Evolutionary conservation across 2,329 filamentous ascomycete genomes (phyloP), one percentile per base, ranked within the genome.

Genomic region (Pezizomycotina sp.): DNA sequence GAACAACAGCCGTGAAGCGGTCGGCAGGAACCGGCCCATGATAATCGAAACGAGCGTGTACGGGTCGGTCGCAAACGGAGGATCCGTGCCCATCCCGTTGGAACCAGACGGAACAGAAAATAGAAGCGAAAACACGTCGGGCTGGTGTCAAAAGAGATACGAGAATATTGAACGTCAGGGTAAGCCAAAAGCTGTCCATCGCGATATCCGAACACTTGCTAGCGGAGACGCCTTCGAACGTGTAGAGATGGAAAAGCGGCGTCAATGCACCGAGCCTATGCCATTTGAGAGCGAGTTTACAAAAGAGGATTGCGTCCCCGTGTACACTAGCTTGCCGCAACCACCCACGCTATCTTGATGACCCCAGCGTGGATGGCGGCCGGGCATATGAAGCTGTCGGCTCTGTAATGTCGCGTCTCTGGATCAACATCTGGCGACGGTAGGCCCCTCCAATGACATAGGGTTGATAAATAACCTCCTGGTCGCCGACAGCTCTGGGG

Each of bases 81-180:
- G 77, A 53, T 98, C 86, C n/a, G n/a, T n/a, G n/a, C n/a, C n/a
- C n/a, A n/a, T n/a, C n/a, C n/a, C n/a, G n/a, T n/a, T n/a, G n/a
- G n/a, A n/a, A n/a, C n/a, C 93, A 95, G 22, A 73, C 65, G 31
- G 74, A 74, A 56, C 81, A 82, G 64, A 91, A 93, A n/a, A n/a
- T n/a, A n/a, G n/a, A n/a, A n/a, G n/a, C n/a, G 59, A 95, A 89
- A 1, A 86, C 64, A 1, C n/a, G 69, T 65, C 0, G 84, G 72
- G 0, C 76, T 81, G 1, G 74, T 72, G 80, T 86, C 55, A 91
- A 84, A 4, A 98, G 61, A 3, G 81, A 84, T 7, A 95, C 56
- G 0, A 84, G 56, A 16, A 70, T 66, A 2, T 83, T 80, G 48
- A 91, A 92, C 32, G 73, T 70, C 15, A 86, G 65, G 0, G 83